These are phyloP conservation scores for Penicillium glabrum DNA, from an alignment of 2,329 filamentous ascomycete species.

Conservation along the genomic window DNA sequence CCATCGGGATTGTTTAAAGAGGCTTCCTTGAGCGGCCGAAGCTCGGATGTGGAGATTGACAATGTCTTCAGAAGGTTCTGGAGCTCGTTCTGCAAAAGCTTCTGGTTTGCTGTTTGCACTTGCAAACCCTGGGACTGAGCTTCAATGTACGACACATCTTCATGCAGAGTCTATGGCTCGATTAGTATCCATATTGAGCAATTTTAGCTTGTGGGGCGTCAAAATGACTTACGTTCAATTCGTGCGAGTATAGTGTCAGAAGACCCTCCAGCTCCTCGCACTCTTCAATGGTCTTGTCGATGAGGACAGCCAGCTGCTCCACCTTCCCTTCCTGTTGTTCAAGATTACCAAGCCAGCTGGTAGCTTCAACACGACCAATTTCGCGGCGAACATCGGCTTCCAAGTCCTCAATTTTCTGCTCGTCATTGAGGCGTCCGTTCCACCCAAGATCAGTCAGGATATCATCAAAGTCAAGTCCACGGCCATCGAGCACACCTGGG, in stretches of 20 bases:
- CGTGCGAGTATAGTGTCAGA: slow-evolving; percentile 89
- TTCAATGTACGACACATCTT: slow-evolving; percentile 96
- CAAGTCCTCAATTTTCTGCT: slow-evolving; percentile 74
- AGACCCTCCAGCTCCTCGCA: slow-evolving; percentile 96
- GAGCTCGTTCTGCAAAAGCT: slow-evolving; percentile 85
- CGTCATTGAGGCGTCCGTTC: slow-evolving; percentile 74
- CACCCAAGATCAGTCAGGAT: slow-evolving; percentile 86
- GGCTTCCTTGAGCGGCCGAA: slow-evolving; percentile 71
- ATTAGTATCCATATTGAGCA: slow-evolving; percentile 19
- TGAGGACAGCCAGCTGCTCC: slow-evolving; percentile 77
- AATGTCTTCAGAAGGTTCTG: slow-evolving; percentile 87
- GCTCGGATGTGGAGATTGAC: slow-evolving; percentile 74
- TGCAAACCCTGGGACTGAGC: slow-evolving; percentile 95
- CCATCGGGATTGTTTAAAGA: slow-evolving; percentile 71
- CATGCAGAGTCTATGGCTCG: slow-evolving; percentile 71
- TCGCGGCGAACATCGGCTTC: slow-evolving; percentile 83
- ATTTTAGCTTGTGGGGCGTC: background rate
- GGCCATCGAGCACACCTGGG: slow-evolving; percentile 69
- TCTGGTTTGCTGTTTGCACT: slow-evolving; percentile 95
- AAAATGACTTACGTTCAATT: slow-evolving; percentile 71
- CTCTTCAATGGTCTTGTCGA: slow-evolving; percentile 88
- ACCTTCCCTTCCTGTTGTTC: slow-evolving; percentile 89
- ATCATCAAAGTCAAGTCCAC: slow-evolving; percentile 76
- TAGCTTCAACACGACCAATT: slow-evolving; percentile 85
- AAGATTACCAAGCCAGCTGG: slow-evolving; percentile 81